Conservation (phyloP, 208 protist genomes). For the Naegleria gruberi region DNA sequence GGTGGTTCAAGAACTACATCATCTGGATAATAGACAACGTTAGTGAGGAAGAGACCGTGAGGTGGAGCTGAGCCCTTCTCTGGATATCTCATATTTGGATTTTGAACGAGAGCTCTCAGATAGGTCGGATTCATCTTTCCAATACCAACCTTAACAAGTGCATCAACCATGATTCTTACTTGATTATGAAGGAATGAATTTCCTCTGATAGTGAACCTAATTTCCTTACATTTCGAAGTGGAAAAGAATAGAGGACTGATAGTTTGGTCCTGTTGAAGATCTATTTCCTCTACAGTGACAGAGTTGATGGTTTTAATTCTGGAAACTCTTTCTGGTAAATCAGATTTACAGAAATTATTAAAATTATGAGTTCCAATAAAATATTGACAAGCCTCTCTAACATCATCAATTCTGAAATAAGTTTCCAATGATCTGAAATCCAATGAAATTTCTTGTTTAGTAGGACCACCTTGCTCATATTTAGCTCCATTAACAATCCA, state of each 20-base stretch:
- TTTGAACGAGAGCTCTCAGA: neutral
- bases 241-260: neutral
- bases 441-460: neutral
- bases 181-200: neutral
- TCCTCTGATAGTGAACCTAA: neutral
- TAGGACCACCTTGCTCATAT: too few species aligned
- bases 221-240: neutral
- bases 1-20: neutral
- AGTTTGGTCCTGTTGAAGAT: neutral
- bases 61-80: neutral
- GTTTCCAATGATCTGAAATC: neutral
- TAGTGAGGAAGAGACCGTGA: neutral
- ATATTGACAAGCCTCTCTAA: neutral
- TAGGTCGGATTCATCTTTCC: neutral
- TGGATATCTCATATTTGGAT: neutral
- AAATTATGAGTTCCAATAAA: neutral
- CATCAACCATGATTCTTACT: neutral
- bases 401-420: neutral
- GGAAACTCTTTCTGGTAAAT: neutral
- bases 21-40: neutral
- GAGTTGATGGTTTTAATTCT: neutral
- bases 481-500: neutral
- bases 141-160: neutral
- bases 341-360: neutral
- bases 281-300: neutral